Evolutionary conservation across 1,139 yeast species (phyloP).

Genomic region (Suhomyces ambrosiae): DNA sequence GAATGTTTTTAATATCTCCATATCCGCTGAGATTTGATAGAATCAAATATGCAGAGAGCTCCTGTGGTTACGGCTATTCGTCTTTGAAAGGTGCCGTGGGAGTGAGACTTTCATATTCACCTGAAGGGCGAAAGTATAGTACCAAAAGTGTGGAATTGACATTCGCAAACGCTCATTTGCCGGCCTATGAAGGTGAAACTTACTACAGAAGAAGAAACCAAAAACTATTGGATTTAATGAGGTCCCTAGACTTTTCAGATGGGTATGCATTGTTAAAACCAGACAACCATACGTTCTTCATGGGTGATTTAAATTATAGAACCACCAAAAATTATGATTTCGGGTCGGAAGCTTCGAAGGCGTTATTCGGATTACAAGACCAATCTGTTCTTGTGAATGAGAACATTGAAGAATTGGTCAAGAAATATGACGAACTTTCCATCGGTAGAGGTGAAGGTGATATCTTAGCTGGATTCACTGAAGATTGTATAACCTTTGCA

Average conservation of each 20-base stretch:
- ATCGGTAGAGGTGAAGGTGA: constrained; percentile 44
- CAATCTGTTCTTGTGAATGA: constrained; percentile 8
- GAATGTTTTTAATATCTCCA: constrained; percentile 56
- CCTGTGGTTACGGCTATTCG: constrained; percentile 63
- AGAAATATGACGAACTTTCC: constrained; percentile 61
- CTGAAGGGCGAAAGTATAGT: constrained; percentile 19
- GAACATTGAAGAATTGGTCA: constrained; percentile 27
- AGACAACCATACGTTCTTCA: constrained; percentile 59
- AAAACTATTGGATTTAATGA: constrained; percentile 52
- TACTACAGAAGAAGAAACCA: constrained; percentile 52
- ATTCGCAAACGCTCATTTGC: constrained; percentile 69
- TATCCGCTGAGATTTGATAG: constrained; percentile 35
- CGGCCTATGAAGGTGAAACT: constrained; percentile 71
- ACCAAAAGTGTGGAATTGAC: constrained; percentile 45
- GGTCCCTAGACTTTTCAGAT: constrained; percentile 61
- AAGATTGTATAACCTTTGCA: constrained; percentile 58
- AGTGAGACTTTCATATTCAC: constrained; percentile 45
- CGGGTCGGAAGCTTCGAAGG: constrained; percentile 3
- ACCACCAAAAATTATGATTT: constrained; percentile 38
- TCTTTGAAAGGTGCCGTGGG: constrained; percentile 79
- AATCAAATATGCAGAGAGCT: constrained; percentile 33
- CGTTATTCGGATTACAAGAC: constrained; percentile 11
- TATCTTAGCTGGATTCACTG: constrained; percentile 64
- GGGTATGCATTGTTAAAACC: constrained; percentile 61
- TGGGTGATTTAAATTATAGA: constrained; percentile 87